Evolutionary conservation across 2,329 filamentous ascomycete genomes (phyloP).

Genomic region (Fusarium austroafricanum): DNA sequence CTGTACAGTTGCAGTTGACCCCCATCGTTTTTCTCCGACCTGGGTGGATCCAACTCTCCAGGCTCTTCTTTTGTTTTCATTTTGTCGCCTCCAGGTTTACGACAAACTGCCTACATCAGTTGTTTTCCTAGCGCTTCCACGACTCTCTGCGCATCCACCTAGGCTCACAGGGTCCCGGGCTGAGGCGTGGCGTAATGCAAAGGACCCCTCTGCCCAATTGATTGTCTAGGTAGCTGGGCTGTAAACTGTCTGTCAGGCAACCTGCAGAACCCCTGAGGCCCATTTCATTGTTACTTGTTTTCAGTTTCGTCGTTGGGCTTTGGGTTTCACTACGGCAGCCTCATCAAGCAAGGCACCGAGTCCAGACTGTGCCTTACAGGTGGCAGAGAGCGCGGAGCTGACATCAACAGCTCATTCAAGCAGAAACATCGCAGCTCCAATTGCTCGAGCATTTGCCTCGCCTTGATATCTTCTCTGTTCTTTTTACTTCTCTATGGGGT

Average conservation of each 20-base stretch:
- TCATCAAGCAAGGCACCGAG: conserved; percentile 18
- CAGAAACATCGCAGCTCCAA: not conserved
- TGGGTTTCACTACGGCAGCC: conserved; percentile 26
- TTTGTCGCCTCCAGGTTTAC: conserved; percentile 28
- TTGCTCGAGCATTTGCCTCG: conserved; percentile 9
- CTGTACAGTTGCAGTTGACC: too few species aligned
- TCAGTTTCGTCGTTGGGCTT: conserved; percentile 19
- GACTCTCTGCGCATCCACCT: conserved; percentile 40
- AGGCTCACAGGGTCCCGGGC: conserved; percentile 24
- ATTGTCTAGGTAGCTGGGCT: not conserved
- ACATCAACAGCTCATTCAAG: not conserved
- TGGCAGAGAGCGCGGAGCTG: not conserved
- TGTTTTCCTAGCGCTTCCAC: conserved; percentile 44
- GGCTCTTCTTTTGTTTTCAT: conserved; percentile 28
- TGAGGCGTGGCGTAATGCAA: conserved; percentile 33
- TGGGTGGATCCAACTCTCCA: conserved; percentile 27
- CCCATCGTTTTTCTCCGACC: conserved; percentile 13
- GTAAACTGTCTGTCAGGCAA: conserved; percentile 15
- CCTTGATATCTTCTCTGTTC: conserved; percentile 2
- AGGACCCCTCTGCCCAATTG: conserved; percentile 15
- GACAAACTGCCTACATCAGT: conserved; percentile 4
- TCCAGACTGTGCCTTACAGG: conserved; percentile 19
- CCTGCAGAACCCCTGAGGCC: conserved; percentile 10
- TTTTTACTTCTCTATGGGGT: conserved; percentile 9
- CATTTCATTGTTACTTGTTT: not conserved